These are phyloP conservation scores for Pythium rishiriense DNA, from an alignment of 352 stramenopile species.

Conservation along the genomic window DNA sequence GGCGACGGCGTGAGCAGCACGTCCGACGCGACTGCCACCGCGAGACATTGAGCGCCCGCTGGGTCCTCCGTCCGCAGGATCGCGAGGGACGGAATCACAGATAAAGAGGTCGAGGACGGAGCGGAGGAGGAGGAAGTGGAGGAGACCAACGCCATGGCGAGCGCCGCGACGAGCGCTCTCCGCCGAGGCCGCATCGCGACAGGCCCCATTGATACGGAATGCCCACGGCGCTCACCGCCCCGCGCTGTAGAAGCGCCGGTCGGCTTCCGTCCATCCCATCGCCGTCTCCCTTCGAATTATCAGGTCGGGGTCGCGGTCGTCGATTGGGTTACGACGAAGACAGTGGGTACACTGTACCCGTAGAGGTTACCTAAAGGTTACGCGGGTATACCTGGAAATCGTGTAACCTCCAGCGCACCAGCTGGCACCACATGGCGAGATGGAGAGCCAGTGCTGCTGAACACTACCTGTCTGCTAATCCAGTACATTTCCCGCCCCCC, in stretches of 20 bases:
- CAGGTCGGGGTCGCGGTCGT: no score
- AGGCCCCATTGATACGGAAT: background rate
- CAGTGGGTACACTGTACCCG: no score
- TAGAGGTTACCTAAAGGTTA: no score
- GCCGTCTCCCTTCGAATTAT: background rate
- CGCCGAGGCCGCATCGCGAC: background rate
- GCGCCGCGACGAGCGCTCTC: background rate
- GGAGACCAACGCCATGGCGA: no score
- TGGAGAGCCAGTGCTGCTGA: background rate
- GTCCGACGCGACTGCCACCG: background rate
- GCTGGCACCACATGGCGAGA: background rate
- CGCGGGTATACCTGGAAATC: no score
- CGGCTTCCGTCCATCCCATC: no score
- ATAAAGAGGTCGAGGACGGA: background rate
- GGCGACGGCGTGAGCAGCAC: conserved; percentile 1
- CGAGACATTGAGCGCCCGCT: background rate
- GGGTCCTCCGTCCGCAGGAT: background rate
- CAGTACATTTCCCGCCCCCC: background rate
- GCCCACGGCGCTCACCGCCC: no score
- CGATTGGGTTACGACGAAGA: no score
- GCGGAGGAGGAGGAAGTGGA: no score
- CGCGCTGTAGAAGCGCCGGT: background rate
- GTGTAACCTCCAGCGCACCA: background rate
- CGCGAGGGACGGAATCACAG: conserved; percentile 1
- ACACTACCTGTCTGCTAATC: background rate